Evolutionary conservation across 1,284 basidiomycete species (phyloP).

Genomic region (Puccinia coronata): DNA sequence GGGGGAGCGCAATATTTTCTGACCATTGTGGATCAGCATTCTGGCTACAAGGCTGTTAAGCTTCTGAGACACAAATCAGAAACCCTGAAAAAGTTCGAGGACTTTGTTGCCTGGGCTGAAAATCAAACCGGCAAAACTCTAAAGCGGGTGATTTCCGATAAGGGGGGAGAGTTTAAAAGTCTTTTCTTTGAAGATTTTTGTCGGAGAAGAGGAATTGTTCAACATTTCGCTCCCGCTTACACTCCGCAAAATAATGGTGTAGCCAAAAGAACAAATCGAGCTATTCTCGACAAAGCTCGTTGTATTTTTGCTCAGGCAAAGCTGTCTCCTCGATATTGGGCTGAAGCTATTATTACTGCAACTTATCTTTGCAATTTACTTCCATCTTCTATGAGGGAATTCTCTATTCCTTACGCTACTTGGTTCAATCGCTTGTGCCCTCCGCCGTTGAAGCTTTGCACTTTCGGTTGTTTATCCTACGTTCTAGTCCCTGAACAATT

Average conservation of each 20-base stretch:
- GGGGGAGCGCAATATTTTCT: background rate
- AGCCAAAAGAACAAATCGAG: background rate
- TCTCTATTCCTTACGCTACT: background rate
- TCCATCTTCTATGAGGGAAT: background rate
- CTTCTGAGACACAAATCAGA: constrained; percentile 10
- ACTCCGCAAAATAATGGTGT: no score
- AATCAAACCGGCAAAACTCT: background rate
- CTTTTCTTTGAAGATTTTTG: background rate
- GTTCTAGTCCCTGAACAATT: background rate
- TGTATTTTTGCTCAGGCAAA: background rate
- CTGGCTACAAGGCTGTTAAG: background rate
- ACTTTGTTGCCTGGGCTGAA: background rate
- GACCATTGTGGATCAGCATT: background rate
- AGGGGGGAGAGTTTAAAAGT: background rate
- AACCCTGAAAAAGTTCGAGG: background rate
- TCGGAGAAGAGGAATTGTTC: background rate
- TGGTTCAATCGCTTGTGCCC: background rate
- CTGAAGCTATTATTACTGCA: constrained; percentile 2
- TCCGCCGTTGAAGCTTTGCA: background rate
- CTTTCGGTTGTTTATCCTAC: background rate
- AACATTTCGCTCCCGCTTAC: background rate
- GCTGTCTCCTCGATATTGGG: background rate
- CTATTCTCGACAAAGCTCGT: background rate
- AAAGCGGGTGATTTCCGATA: no score
- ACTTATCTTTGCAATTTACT: background rate